phyloP scores from a whole-genome alignment of 306 rosid species.

The Quercus mongolica region DNA sequence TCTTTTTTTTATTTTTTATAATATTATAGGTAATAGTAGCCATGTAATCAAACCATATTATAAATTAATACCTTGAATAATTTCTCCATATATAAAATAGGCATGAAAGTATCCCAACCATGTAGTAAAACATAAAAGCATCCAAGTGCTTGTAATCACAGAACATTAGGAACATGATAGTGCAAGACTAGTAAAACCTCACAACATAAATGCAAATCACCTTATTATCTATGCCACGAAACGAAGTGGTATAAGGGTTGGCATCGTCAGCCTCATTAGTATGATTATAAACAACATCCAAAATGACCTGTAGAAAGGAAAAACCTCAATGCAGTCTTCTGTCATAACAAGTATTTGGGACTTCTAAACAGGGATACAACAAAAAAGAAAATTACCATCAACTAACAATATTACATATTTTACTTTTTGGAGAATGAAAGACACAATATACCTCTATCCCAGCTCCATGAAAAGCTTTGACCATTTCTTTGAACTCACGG shows the following conservation, averaged over 20 bases:
- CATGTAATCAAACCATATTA: not conserved
- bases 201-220: constrained; percentile 35
- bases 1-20: accelerated
- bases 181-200: constrained; percentile 6
- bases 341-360: constrained; percentile 17
- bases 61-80: not conserved
- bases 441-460: constrained; percentile 79
- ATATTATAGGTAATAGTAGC: too few relatives aligned
- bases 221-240: constrained; percentile 98
- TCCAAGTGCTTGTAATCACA: not conserved
- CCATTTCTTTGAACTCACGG: constrained; percentile 85
- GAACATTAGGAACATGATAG: not conserved
- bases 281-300: constrained; percentile 98
- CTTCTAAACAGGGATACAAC: constrained; percentile 3
- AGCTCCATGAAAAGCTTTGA: constrained; percentile 88
- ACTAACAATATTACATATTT: constrained; percentile 7
- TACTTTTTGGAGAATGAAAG: constrained; percentile 5
- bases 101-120: not conserved
- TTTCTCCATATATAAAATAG: not conserved
- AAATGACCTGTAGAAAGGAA: constrained; percentile 60
- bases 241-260: constrained; percentile 77
- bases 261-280: constrained; percentile 87
- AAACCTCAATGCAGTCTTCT: constrained; percentile 5
- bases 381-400: not conserved
- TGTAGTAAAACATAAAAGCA: not conserved